Evolutionary conservation across 164 flowering plant genomes (phyloP), one percentile per base, ranked within the genome.

Genomic region (Magnolia changhungtana): DNA sequence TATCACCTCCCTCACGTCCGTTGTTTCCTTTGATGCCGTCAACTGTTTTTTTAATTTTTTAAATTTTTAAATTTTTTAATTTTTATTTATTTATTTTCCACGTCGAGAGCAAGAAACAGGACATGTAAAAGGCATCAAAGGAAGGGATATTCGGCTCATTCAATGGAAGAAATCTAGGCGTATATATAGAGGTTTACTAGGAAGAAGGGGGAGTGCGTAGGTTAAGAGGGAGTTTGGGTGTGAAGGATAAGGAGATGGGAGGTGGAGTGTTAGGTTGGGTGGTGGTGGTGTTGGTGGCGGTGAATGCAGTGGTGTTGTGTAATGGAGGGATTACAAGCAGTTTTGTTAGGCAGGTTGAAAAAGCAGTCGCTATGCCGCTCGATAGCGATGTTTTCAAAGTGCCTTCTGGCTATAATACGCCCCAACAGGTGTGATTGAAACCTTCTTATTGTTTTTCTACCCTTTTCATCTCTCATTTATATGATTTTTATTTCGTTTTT

Each of bases 331-430:
- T 69, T 27, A 84, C 88, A 0, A 87, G 87, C 49, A 67, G 69
- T 66, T 85, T 79, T 65, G 78, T 80, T 11, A 81, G 88, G 63
- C 79, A 77, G 52, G 64, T 49, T 50, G 83, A 78, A 73, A 71
- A 72, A 23, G 58, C 85, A 2, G 50, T 66, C 0, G 88, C 85
- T 75, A 83, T 87, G 81, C 90, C 88, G 10, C 80, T 87, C 19
- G 80, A 78, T 16, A 78, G 80, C 49, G 84, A 82, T 59, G 81
- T 74, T 52, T 83, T 85, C 73, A 19, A 21, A 13, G 79, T 75
- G 2, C 87, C 90, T 19, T 73, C 82, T 16, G 90, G 90, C 71
- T 84, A 87, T 29, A 87, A 87, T 84, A 87, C 90, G 2, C 88
- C 88, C 14, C 84, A 87, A 58, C 90, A 87, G 88, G 88, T 86